Conservation (phyloP, 768 basidiomycete genomes). For the Xerocomus potaroensis region DNA sequence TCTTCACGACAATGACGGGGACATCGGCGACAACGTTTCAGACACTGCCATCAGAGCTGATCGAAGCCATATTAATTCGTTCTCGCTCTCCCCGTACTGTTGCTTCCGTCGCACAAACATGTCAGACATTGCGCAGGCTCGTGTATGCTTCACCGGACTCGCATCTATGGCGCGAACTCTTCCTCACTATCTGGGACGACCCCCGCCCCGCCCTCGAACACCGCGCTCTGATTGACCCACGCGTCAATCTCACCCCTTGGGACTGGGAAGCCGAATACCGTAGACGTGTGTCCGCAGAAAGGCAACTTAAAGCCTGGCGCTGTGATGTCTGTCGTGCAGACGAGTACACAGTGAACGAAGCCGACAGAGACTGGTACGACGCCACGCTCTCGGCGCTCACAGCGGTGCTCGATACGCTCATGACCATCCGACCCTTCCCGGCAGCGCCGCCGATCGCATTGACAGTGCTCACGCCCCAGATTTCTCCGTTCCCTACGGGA, state of each 20-base stretch:
- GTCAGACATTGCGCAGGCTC: conserved; percentile 31
- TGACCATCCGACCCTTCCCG: conserved; percentile 31
- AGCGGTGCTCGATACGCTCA: conserved; percentile 32
- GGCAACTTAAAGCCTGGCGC: conserved; percentile 23
- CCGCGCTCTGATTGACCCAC: conserved; percentile 22
- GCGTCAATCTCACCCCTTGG: conserved; percentile 12
- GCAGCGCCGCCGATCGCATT: conserved; percentile 20
- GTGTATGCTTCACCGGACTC: conserved; percentile 33
- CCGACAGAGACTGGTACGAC: background rate
- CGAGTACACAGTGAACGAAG: background rate
- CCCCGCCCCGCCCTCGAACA: conserved; percentile 36
- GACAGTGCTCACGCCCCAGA: conserved; percentile 11
- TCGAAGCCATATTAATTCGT: conserved; percentile 35
- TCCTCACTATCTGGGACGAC: conserved; percentile 47
- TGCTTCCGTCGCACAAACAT: conserved; percentile 35
- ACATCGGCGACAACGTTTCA: conserved; percentile 3
- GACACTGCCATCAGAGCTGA: conserved; percentile 37
- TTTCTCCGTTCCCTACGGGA: conserved; percentile 7
- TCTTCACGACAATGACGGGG: background rate
- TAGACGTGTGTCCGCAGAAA: conserved; percentile 20
- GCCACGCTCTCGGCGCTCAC: conserved; percentile 20
- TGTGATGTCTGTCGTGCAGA: conserved; percentile 7
- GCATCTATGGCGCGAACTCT: conserved; percentile 47
- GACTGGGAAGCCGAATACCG: conserved; percentile 26
- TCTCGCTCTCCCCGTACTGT: conserved; percentile 30